Evolutionary conservation across 768 basidiomycete species (phyloP).

Genomic region (Agaricus blazei): DNA sequence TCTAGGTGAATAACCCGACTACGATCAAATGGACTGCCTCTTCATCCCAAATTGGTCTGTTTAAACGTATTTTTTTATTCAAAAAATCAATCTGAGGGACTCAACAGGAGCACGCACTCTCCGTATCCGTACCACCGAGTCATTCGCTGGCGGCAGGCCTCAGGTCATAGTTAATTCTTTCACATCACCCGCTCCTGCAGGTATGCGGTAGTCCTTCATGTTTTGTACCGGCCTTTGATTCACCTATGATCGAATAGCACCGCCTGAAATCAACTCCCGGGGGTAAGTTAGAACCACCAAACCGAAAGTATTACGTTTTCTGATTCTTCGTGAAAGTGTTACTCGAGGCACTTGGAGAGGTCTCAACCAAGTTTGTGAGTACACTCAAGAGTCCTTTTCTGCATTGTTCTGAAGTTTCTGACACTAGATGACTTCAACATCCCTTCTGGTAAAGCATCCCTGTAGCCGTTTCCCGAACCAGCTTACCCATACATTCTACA

Average conservation of each 20-base stretch:
- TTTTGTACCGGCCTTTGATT: not conserved
- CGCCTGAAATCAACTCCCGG: slow-evolving; percentile 35
- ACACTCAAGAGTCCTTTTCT: not conserved
- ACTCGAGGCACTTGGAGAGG: slow-evolving; percentile 50
- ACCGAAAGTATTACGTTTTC: not conserved
- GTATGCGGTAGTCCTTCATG: slow-evolving; percentile 15
- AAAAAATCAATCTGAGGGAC: not conserved
- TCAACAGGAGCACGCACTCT: slow-evolving; percentile 37
- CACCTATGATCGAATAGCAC: slow-evolving; percentile 20
- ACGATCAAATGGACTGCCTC: slow-evolving; percentile 37
- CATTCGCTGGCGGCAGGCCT: slow-evolving; percentile 45
- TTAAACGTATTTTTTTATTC: too few relatives aligned
- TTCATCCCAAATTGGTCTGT: slow-evolving; percentile 35
- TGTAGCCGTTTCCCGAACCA: not conserved
- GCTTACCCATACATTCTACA: slow-evolving; percentile 3
- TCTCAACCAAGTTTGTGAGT: slow-evolving; percentile 37
- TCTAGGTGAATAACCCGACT: slow-evolving; percentile 37
- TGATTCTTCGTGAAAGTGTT: slow-evolving; percentile 23
- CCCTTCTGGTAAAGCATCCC: slow-evolving; percentile 27
- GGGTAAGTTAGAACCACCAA: slow-evolving; percentile 29
- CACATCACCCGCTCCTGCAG: slow-evolving; percentile 34
- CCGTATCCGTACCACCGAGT: slow-evolving; percentile 38
- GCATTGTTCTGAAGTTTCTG: not conserved
- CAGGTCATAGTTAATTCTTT: slow-evolving; percentile 39
- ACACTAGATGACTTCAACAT: slow-evolving; percentile 33